A percentile compares a stretch with the other conserved stretches of the same genome.
Evolutionary conservation across 2,329 filamentous ascomycete species (phyloP).

Genomic region (Pezicula radicicola): DNA sequence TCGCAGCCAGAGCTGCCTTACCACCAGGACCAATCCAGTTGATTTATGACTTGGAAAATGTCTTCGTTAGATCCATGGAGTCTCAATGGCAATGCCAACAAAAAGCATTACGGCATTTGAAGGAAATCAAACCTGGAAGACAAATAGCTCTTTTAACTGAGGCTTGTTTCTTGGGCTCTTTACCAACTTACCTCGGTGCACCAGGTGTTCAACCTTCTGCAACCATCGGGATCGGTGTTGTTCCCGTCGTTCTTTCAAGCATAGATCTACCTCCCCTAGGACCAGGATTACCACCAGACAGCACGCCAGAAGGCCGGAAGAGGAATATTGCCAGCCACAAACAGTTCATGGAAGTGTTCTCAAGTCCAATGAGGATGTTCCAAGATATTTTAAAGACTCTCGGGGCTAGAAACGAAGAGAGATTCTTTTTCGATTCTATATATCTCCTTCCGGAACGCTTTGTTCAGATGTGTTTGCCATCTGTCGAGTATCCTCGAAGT

Average conservation of each 20-base stretch:
- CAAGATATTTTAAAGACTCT: constrained; percentile 20
- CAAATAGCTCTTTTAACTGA: constrained; percentile 43
- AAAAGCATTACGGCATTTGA: constrained; percentile 31
- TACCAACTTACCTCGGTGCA: constrained; percentile 37
- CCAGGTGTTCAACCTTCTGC: constrained; percentile 32
- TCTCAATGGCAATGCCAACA: constrained; percentile 31
- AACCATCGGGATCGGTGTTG: constrained; percentile 37
- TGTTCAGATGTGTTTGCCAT: constrained; percentile 32
- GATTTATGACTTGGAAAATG: constrained; percentile 30
- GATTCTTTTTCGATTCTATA: constrained; percentile 20
- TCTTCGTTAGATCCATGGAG: constrained; percentile 32
- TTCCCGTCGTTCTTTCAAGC: constrained; percentile 34
- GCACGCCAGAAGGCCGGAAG: constrained; percentile 31
- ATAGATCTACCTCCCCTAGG: constrained; percentile 37
- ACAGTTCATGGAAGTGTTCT: constrained; percentile 16
- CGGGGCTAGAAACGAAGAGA: constrained; percentile 23
- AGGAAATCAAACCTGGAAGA: constrained; percentile 28
- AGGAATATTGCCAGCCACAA: constrained; percentile 28
- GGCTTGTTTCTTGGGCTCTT: constrained; percentile 32
- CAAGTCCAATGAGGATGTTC: constrained; percentile 1
- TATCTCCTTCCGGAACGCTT: constrained; percentile 22
- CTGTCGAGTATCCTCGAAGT: constrained; percentile 31
- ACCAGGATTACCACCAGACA: constrained; percentile 35
- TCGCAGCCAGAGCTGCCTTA: constrained; percentile 11
- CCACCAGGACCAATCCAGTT: constrained; percentile 25